These are phyloP conservation scores for Pichia sp. DNA, from an alignment of 1,139 yeast genomes.

Conservation along the genomic window DNA sequence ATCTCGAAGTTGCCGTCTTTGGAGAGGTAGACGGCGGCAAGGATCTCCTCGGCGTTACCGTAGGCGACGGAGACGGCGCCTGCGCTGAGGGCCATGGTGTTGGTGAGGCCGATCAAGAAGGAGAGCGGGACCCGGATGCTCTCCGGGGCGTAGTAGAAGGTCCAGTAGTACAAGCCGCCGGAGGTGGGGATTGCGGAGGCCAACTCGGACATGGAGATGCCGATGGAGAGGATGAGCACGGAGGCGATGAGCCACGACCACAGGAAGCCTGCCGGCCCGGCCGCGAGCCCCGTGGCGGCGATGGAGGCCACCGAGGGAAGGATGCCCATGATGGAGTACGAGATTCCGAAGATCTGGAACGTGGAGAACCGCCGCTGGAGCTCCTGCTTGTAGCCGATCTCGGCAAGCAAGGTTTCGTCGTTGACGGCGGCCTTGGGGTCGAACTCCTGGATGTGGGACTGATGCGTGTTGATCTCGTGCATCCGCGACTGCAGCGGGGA, in stretches of 20 bases:
- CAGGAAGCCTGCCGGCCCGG: slow-evolving; percentile 54
- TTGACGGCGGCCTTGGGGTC: slow-evolving; percentile 26
- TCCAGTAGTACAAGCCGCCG: slow-evolving; percentile 63
- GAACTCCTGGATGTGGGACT: slow-evolving; percentile 24
- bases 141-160: slow-evolving; percentile 50
- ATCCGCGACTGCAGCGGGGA: slow-evolving; percentile 16
- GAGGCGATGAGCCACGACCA: slow-evolving; percentile 66
- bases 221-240: slow-evolving; percentile 46
- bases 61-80: slow-evolving; percentile 58
- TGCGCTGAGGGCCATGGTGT: slow-evolving; percentile 53
- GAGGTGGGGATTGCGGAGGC: slow-evolving; percentile 67
- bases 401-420: slow-evolving; percentile 42
- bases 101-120: slow-evolving; percentile 56
- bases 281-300: slow-evolving; percentile 38
- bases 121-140: slow-evolving; percentile 40
- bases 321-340: slow-evolving; percentile 52
- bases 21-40: slow-evolving; percentile 49
- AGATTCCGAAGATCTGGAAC: slow-evolving; percentile 49
- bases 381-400: slow-evolving; percentile 52
- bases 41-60: slow-evolving; percentile 53
- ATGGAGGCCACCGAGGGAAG: slow-evolving; percentile 45
- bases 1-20: slow-evolving; percentile 44
- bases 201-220: slow-evolving; percentile 55
- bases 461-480: slow-evolving; percentile 19
- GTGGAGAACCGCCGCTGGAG: slow-evolving; percentile 45